A percentile compares a stretch with the other conserved stretches of the same genome.
These are phyloP conservation scores for Ehretia macrophylla DNA, from an alignment of 257 asterid genomes.

Conservation along the genomic window DNA sequence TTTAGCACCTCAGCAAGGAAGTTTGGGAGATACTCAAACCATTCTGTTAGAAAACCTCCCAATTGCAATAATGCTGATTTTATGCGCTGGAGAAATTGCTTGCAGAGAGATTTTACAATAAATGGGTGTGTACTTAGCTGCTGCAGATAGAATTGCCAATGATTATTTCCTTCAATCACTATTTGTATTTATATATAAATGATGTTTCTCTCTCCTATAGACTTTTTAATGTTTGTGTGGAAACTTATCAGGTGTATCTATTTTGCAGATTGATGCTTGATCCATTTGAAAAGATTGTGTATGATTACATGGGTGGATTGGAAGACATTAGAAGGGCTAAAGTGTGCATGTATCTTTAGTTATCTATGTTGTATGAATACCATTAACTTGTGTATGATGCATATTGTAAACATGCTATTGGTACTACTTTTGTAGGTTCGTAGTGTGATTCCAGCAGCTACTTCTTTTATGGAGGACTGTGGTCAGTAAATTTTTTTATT, in stretches of 20 bases:
- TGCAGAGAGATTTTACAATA: slow-evolving; percentile 29
- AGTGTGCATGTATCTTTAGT: slow-evolving; percentile 29
- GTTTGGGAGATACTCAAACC: slow-evolving; percentile 11
- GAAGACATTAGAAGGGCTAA: slow-evolving; percentile 34
- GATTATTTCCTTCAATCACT: not conserved
- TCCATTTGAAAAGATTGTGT: slow-evolving; percentile 28
- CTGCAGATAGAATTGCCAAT: not conserved
- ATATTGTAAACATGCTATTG: slow-evolving; percentile 6
- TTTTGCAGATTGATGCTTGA: slow-evolving; percentile 32
- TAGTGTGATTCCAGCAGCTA: slow-evolving; percentile 26
- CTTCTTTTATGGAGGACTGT: slow-evolving; percentile 29
- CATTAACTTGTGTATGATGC: not conserved
- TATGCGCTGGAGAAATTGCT: slow-evolving; percentile 32
- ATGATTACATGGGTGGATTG: slow-evolving; percentile 31
- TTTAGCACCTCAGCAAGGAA: slow-evolving; percentile 22
- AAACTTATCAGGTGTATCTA: too few relatives aligned
- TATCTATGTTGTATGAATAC: not conserved
- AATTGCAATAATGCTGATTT: slow-evolving; percentile 21
- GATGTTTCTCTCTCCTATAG: too few relatives aligned
- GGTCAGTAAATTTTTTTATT: slow-evolving; percentile 10
- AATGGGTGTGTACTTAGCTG: slow-evolving; percentile 21
- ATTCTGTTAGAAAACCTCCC: slow-evolving; percentile 15
- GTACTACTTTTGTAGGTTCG: slow-evolving; percentile 20
- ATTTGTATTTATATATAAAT: not conserved
- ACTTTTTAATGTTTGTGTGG: too few relatives aligned